phyloP scores from a whole-genome alignment of 257 asterid species.

The Lithospermum erythrorhizon region DNA sequence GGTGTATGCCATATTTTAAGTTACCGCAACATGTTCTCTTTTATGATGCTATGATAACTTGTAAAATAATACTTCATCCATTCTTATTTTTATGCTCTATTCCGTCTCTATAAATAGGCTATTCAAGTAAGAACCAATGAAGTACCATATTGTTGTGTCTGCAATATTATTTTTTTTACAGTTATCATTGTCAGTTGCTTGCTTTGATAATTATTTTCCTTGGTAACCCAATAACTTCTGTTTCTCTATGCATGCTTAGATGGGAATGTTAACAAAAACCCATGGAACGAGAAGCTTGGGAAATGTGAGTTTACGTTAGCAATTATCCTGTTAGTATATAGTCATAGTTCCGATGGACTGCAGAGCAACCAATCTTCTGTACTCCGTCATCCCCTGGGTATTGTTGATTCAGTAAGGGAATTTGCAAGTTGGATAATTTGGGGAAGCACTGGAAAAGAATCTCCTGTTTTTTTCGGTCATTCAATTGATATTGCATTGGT shows the following conservation, averaged over 20 bases:
- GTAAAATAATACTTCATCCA: too few relatives aligned
- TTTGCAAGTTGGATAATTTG: slow-evolving; percentile 84
- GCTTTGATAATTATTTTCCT: background rate
- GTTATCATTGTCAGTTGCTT: background rate
- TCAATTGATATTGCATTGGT: slow-evolving; percentile 63
- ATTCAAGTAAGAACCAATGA: too few relatives aligned
- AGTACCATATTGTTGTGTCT: background rate
- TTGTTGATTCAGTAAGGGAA: slow-evolving; percentile 53
- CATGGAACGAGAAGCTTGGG: slow-evolving; percentile 74
- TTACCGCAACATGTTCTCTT: too few relatives aligned
- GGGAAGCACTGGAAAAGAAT: slow-evolving; percentile 69
- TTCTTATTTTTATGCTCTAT: too few relatives aligned
- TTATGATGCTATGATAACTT: too few relatives aligned
- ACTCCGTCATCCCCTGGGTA: slow-evolving; percentile 49
- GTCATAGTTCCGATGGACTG: slow-evolving; percentile 41
- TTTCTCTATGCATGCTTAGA: slow-evolving; percentile 32
- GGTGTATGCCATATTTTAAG: too few relatives aligned
- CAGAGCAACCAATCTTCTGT: slow-evolving; percentile 28
- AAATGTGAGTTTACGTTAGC: slow-evolving; percentile 70
- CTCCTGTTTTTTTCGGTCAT: slow-evolving; percentile 72
- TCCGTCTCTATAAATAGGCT: too few relatives aligned
- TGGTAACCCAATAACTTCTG: background rate
- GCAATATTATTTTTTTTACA: background rate
- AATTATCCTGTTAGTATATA: slow-evolving; percentile 46
- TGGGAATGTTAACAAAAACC: slow-evolving; percentile 46